These are phyloP conservation scores for Peronospora farinosa DNA, from an alignment of 352 stramenopile genomes.

Conservation along the genomic window DNA sequence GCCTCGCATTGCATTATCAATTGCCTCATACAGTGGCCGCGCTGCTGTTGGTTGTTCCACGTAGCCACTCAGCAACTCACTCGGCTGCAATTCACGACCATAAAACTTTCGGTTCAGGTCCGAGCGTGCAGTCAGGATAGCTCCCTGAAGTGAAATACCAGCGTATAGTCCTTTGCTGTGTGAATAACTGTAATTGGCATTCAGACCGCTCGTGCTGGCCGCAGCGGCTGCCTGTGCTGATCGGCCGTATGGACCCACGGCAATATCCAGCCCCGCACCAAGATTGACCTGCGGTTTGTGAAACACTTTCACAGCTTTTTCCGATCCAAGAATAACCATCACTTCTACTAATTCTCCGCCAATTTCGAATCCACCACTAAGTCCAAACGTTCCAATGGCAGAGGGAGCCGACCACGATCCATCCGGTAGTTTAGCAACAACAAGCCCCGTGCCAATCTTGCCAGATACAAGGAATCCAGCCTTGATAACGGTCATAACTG, in stretches of 20 bases:
- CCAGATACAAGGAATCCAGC: constrained; percentile 53
- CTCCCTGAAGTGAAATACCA: constrained; percentile 84
- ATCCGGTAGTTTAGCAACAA: constrained; percentile 70
- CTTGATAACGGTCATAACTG: constrained; percentile 48
- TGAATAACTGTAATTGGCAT: constrained; percentile 90
- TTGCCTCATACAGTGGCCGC: constrained; percentile 50
- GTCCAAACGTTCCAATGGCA: constrained; percentile 83
- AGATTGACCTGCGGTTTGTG: constrained; percentile 80
- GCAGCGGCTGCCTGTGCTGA: constrained; percentile 63
- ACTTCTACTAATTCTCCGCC: constrained; percentile 87
- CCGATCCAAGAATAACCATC: constrained; percentile 87
- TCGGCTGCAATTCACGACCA: constrained; percentile 43
- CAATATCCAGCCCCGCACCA: constrained; percentile 78
- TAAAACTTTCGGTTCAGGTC: constrained; percentile 91
- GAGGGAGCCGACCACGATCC: constrained; percentile 87
- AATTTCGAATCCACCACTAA: constrained; percentile 79
- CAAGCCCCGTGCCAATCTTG: constrained; percentile 64
- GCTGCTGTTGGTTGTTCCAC: constrained; percentile 45
- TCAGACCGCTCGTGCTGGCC: constrained; percentile 46
- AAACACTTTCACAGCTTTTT: constrained; percentile 83
- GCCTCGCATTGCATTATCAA: constrained; percentile 47
- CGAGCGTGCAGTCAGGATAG: constrained; percentile 67
- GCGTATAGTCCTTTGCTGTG: constrained; percentile 90
- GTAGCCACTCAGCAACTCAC: constrained; percentile 40
- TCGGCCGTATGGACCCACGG: constrained; percentile 78